These are phyloP conservation scores for Knoxdaviesia capensis DNA, from an alignment of 2,329 filamentous ascomycete genomes.

Conservation along the genomic window DNA sequence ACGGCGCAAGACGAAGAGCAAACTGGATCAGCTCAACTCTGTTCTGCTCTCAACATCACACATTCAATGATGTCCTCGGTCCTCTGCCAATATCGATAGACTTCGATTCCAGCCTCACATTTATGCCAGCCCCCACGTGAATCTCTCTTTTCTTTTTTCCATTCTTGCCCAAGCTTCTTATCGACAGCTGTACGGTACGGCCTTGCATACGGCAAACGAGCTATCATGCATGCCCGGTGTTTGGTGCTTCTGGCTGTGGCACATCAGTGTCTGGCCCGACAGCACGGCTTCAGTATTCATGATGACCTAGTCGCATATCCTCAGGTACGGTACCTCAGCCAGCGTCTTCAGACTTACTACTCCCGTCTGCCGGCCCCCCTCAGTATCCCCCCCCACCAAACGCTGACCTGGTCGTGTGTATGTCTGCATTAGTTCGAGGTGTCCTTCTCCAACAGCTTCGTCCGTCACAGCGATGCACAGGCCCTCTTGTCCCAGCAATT, in stretches of 20 bases:
- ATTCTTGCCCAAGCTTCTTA: no score
- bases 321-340: conserved; percentile 35
- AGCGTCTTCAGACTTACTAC: conserved; percentile 1
- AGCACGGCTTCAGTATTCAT: conserved; percentile 57
- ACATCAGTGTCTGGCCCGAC: conserved; percentile 26
- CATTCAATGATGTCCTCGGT: no score
- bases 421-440: conserved; percentile 48
- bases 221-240: conserved; percentile 29
- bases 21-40: no score
- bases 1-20: no score
- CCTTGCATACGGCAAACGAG: no score
- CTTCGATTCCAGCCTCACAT: no score
- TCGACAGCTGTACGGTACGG: no score
- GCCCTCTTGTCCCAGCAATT: conserved; percentile 27
- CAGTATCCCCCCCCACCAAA: background rate
- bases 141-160: no score
- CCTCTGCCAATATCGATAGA: no score
- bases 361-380: background rate
- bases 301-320: conserved; percentile 77
- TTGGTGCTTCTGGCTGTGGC: conserved; percentile 21
- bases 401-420: no score
- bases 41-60: no score
- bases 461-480: conserved; percentile 50
- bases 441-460: conserved; percentile 50
- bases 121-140: no score